Evolutionary conservation across 352 stramenopile species (phyloP), one percentile per base, ranked within the genome.

Genomic region (Pythium inflatum): DNA sequence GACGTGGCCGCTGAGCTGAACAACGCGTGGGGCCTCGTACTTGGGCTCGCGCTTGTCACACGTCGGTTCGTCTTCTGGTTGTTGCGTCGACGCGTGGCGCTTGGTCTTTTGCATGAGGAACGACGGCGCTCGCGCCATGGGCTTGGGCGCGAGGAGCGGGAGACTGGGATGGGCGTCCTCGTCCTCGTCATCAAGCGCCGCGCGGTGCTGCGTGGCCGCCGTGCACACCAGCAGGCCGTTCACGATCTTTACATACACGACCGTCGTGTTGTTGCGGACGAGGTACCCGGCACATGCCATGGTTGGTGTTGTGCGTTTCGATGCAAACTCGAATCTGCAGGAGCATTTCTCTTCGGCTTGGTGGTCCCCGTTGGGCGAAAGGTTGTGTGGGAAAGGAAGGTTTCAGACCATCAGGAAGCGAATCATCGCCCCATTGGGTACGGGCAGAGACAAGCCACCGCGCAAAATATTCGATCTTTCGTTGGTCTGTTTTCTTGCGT

Each of bases 261-360:
- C 63, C 40, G 66, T 70, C 50, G 71, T 80, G 75, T 83, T 86
- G 61, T 78, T 79, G n/a, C 88, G 70, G 53, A 90, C 73, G 60
- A 93, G 75, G 62, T 83, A 90, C 14, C 85, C 85, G 8, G 83
- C 85, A 65, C 83, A 88, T 0, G 83, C 81, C 85, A 93, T 93
- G 64, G 36, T 56, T 28, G 53, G 24, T 13, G n/a, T 55, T 8
- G 48, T n/a, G 45, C n/a, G 16, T 14, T 22, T 53, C 11, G 9
- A 22, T 64, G 59, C 40, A 65, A 72, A 62, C 45, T 30, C 51
- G 49, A 72, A 63, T 73, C 66, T 73, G 51, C n/a, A n/a, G n/a
- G n/a, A n/a, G n/a, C n/a, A n/a, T n/a, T n/a, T n/a, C n/a, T n/a
- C n/a, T n/a, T n/a, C n/a, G n/a, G n/a, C n/a, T n/a, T n/a, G n/a